Percentiles rank a stretch among this genome's conserved stretches.
These are phyloP conservation scores for Glycine soja DNA, from an alignment of 306 rosid species.

Conservation along the genomic window DNA sequence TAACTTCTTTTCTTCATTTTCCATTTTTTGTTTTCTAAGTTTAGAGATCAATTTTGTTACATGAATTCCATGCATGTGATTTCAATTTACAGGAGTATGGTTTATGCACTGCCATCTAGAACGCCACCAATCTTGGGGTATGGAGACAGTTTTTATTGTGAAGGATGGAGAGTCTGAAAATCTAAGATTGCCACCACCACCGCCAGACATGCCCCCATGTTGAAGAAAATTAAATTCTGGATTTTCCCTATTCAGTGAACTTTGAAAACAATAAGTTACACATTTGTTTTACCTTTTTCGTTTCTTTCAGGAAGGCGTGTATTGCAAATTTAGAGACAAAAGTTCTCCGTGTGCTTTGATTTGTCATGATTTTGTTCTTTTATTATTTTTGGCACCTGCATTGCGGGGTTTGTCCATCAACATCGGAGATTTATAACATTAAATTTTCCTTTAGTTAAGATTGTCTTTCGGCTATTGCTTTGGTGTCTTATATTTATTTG, in stretches of 20 bases:
- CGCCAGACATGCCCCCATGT: constrained; percentile 67
- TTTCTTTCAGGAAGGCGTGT: not conserved
- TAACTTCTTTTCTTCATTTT: too few relatives aligned
- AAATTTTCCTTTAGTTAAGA: not conserved
- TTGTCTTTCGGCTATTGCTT: not conserved
- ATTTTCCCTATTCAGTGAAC: not conserved
- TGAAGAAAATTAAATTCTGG: constrained; percentile 28
- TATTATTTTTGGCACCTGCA: not conserved
- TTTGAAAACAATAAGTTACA: not conserved
- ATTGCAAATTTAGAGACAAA: not conserved
- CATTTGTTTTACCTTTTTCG: not conserved
- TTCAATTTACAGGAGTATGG: constrained; percentile 62
- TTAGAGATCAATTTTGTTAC: not conserved
- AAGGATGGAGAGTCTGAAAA: constrained; percentile 53
- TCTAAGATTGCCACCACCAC: constrained; percentile 53
- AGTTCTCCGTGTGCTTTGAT: not conserved
- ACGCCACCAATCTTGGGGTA: constrained; percentile 70
- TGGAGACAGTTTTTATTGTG: constrained; percentile 66
- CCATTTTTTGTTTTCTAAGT: not conserved
- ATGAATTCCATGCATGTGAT: not conserved
- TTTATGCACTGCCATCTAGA: constrained; percentile 70
- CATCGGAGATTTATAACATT: not conserved
- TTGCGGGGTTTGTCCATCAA: not conserved
- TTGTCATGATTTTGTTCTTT: not conserved
- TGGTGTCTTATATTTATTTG: not conserved